A percentile compares a stretch with the other conserved stretches of the same genome.
phyloP scores from a whole-genome alignment of 768 basidiomycete genomes.

The Lyophyllum semitale region DNA sequence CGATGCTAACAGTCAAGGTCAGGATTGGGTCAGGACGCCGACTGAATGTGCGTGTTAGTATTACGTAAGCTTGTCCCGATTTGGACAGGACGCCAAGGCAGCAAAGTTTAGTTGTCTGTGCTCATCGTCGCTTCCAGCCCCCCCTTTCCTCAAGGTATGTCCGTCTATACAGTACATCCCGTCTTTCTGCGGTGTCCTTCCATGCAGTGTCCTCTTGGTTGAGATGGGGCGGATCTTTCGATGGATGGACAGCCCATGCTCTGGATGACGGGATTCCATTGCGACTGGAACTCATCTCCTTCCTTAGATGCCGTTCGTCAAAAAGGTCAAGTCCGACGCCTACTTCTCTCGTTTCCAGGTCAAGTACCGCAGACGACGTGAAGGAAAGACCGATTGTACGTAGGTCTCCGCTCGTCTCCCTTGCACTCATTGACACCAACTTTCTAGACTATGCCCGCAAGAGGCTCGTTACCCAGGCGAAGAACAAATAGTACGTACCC shows the following conservation, averaged over 20 bases:
- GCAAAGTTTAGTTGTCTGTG: conserved; percentile 15
- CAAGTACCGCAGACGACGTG: conserved; percentile 95
- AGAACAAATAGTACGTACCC: conserved; percentile 91
- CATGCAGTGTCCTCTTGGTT: neutral
- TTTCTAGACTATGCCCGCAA: conserved; percentile 92
- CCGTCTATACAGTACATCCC: neutral
- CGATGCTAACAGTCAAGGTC: neutral
- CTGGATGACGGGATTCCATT: conserved; percentile 32
- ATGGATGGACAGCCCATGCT: conserved; percentile 28
- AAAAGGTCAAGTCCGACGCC: conserved; percentile 92
- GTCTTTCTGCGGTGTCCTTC: neutral
- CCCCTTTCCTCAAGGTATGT: conserved; percentile 44
- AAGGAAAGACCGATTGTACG: conserved; percentile 98
- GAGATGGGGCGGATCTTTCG: conserved; percentile 1
- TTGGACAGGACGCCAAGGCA: neutral
- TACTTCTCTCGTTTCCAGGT: conserved; percentile 99
- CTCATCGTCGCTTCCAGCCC: conserved; percentile 29
- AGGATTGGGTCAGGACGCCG: too few species aligned
- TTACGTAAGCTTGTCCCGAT: conserved; percentile 32
- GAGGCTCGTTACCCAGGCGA: conserved; percentile 95
- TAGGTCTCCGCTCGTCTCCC: conserved; percentile 35
- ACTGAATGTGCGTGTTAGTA: too few species aligned
- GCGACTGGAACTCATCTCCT: conserved; percentile 5
- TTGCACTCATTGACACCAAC: conserved; percentile 6
- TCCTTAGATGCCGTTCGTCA: conserved; percentile 90